phyloP scores from a whole-genome alignment of 1,139 yeast genomes.

The Scheffersomyces quercinus region DNA sequence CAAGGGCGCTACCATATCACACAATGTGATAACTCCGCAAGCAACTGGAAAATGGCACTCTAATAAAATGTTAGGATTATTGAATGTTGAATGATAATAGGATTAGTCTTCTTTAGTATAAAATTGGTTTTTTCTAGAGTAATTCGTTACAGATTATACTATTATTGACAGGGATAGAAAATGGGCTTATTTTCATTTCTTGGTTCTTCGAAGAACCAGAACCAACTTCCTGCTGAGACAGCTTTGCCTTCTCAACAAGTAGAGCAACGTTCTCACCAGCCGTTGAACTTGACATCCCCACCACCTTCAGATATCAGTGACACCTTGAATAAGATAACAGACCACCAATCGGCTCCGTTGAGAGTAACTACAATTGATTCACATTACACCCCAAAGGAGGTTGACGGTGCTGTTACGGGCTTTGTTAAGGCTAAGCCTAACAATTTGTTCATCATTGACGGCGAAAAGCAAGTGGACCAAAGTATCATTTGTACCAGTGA shows the following conservation, averaged over 20 bases:
- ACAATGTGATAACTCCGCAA: no score
- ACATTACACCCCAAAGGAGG: constrained; percentile 2
- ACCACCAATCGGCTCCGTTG: constrained; percentile 13
- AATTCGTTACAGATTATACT: no score
- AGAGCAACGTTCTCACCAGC: constrained; percentile 39
- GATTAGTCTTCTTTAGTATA: no score
- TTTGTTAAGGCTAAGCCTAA: constrained; percentile 29
- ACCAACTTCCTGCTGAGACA: background rate
- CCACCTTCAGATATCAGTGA: constrained; percentile 35
- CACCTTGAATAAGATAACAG: constrained; percentile 37
- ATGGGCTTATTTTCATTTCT: constrained; percentile 31
- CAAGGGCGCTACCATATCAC: no score
- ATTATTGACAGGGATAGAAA: constrained; percentile 1
- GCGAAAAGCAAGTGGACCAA: constrained; percentile 38
- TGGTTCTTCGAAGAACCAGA: constrained; percentile 3
- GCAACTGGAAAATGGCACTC: no score
- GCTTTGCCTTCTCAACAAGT: constrained; percentile 19
- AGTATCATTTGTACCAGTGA: constrained; percentile 49
- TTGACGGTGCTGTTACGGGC: constrained; percentile 14
- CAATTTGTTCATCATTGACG: constrained; percentile 44
- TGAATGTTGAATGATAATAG: no score
- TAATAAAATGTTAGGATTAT: no score
- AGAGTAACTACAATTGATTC: constrained; percentile 13
- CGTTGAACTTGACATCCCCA: constrained; percentile 19
- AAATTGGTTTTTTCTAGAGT: no score